Percentiles rank a stretch among this genome's conserved stretches.
Conservation (phyloP, 1,139 yeast species). For the Meyerozyma sp. region DNA sequence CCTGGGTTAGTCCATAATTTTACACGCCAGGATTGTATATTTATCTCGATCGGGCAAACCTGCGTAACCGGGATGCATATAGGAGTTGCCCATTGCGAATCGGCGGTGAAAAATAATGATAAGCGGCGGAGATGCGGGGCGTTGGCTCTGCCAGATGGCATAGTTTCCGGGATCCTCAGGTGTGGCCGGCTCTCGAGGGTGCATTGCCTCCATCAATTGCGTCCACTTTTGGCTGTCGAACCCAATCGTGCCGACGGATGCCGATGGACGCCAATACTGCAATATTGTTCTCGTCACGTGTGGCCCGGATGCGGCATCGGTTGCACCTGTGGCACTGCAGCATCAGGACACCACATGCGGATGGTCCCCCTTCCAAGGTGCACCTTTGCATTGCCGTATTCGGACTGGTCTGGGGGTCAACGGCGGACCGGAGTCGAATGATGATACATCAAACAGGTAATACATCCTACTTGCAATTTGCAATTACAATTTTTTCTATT, state of each 20-base stretch:
- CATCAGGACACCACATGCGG: neutral
- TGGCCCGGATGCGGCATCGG: neutral
- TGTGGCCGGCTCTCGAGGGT: too few relatives aligned
- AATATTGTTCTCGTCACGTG: neutral
- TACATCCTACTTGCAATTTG: too few relatives aligned
- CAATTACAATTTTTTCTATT: too few relatives aligned
- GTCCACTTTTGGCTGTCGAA: too few relatives aligned
- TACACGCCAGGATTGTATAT: conserved; percentile 1
- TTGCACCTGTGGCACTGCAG: neutral
- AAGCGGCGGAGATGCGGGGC: too few relatives aligned
- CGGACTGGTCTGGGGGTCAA: neutral
- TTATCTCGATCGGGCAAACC: conserved; percentile 1
- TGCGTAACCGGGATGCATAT: conserved; percentile 2
- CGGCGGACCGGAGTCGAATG: neutral
- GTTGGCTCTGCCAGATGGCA: too few relatives aligned
- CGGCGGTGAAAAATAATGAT: neutral
- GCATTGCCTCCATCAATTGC: too few relatives aligned
- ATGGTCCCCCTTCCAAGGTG: neutral
- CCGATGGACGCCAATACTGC: neutral
- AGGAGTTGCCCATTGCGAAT: conserved; percentile 1
- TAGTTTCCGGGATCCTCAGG: too few relatives aligned
- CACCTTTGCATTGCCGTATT: neutral
- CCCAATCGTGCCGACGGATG: neutral
- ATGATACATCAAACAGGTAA: too few relatives aligned
- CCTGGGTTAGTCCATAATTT: neutral